Evolutionary conservation across 1,284 basidiomycete genomes (phyloP), one percentile per base, ranked within the genome.

Genomic region (Rhizopogon parksii): DNA sequence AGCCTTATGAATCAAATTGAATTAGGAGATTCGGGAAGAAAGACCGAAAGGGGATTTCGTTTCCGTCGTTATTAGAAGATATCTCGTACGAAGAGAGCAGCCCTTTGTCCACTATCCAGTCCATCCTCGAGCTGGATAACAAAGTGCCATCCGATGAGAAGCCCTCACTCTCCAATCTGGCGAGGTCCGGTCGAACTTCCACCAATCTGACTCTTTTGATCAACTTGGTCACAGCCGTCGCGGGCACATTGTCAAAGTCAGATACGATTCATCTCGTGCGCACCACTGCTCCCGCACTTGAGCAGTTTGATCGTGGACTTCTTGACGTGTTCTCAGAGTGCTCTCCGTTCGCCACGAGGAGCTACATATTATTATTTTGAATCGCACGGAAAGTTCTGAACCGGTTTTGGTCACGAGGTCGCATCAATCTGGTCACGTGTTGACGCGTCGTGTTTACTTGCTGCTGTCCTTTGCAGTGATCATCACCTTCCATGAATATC

Each of bases 261-360:
- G 75, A 80, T 24, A 81, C 79, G 3, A 76, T 88, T 42, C 71
- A 86, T 36, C 79, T 90, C 49, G 78, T 82, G 27, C 82, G 89
- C 7, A 81, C 83, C 7, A 85, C 88, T 6, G 70, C 78, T 12
- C 73, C 79, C 32, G 81, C 84, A 30, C 82, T 90, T 17, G 74
- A 80, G 25, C 76, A 79, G 46, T 78, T 87, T 32, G 86, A 90
- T 56, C 76, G 79, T 40, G 80, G 77, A 11, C 68, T 90, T 15
- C 73, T 76, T 47, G 88, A 90, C 56, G 79, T 90, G 43, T 77
- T 83, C 56, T 87, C 86, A 8, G 76, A 81, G 53, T 70, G 73
- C n/a, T 82, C 36, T 74, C 73, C 7, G 82, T 81, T n/a, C 75
- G 83, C 49, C 78, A 74, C 53, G 82, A 81, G 48, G 79, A 82